Evolutionary conservation across 768 basidiomycete genomes (phyloP).

Genomic region (Amanita polypyramis): DNA sequence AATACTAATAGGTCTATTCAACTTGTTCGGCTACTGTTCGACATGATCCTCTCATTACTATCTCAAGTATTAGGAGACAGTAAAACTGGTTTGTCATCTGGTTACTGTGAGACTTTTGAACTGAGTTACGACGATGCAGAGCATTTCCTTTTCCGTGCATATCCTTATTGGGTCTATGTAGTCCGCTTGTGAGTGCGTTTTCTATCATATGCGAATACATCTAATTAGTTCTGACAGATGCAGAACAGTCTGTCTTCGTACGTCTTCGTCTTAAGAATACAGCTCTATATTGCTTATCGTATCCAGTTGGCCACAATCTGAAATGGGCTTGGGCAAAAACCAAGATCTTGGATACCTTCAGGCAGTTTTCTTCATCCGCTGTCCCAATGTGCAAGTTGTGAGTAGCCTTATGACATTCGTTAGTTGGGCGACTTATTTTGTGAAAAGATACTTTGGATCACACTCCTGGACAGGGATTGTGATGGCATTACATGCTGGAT

Average conservation of each 20-base stretch:
- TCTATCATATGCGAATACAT: not conserved
- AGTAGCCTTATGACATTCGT: not conserved
- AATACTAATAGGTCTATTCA: conserved; percentile 6
- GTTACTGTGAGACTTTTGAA: not conserved
- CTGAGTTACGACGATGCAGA: not conserved
- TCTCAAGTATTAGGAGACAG: conserved; percentile 9
- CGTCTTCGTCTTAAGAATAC: conserved; percentile 12
- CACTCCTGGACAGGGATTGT: conserved; percentile 11
- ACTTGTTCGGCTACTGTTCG: conserved; percentile 13
- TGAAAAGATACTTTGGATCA: conserved; percentile 9
- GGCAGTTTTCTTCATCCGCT: not conserved
- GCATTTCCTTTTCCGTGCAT: not conserved
- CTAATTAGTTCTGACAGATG: conserved; percentile 24
- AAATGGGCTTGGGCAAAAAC: not conserved
- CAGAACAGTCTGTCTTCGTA: conserved; percentile 36
- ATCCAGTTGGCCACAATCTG: conserved; percentile 21
- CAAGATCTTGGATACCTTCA: not conserved
- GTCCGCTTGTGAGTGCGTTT: conserved; percentile 13
- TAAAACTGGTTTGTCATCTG: not conserved
- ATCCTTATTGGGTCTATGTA: conserved; percentile 35
- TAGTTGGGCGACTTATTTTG: conserved; percentile 11
- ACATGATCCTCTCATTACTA: conserved; percentile 15
- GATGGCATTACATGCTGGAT: conserved; percentile 9
- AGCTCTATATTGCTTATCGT: not conserved
- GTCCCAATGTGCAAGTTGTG: not conserved